Percentiles rank a stretch among this genome's conserved stretches.
These are phyloP conservation scores for Pleoardoris graminearum DNA, from an alignment of 2,329 filamentous ascomycete genomes.

Conservation along the genomic window DNA sequence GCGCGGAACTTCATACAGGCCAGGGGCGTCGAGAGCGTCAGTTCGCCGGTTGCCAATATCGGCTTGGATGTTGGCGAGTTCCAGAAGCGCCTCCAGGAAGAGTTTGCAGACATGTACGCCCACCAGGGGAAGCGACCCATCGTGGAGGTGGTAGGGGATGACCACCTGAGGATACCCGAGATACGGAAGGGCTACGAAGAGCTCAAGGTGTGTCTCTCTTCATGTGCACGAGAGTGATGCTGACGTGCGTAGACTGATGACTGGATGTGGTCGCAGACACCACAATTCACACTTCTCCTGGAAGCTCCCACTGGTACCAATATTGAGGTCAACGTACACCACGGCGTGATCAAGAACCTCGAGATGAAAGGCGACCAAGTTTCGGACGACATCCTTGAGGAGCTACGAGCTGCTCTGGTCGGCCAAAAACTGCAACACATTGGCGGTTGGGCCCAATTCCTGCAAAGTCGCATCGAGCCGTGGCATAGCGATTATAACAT, in stretches of 20 bases:
- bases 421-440: conserved; percentile 57
- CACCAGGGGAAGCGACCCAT: conserved; percentile 42
- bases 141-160: conserved; percentile 56
- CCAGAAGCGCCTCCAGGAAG: conserved; percentile 51
- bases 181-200: conserved; percentile 66
- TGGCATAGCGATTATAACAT: conserved; percentile 18
- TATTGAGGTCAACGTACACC: conserved; percentile 49
- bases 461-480: conserved; percentile 19
- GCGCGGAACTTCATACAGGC: conserved; percentile 76
- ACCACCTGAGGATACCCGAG: conserved; percentile 54
- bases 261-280: conserved; percentile 87
- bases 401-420: conserved; percentile 25
- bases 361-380: conserved; percentile 35
- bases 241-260: conserved; percentile 59
- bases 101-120: conserved; percentile 70
- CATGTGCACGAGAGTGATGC: conserved; percentile 8
- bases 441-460: conserved; percentile 42
- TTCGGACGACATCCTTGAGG: conserved; percentile 14
- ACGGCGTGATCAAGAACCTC: conserved; percentile 58
- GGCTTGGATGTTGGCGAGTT: conserved; percentile 57
- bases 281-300: conserved; percentile 69
- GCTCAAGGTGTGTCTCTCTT: conserved; percentile 56
- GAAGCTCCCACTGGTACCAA: conserved; percentile 53
- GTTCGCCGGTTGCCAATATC: conserved; percentile 81
- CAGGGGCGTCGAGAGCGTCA: conserved; percentile 87